Evolutionary conservation across 345 rosid species (phyloP).

Genomic region (Salix arbutifolia): DNA sequence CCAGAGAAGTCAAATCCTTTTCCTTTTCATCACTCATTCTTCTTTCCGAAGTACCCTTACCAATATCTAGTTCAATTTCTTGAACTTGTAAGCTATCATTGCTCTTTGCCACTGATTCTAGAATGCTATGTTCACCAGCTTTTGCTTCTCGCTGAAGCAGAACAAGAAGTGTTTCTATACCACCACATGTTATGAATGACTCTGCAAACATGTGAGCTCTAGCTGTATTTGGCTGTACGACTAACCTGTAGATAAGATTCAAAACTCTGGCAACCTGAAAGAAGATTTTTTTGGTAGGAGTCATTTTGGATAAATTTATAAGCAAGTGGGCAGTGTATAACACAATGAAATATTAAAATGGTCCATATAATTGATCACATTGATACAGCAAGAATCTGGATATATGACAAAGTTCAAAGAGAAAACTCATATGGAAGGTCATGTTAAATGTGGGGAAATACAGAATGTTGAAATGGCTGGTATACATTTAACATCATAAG

Average conservation of each 20-base stretch:
- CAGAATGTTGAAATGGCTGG: background rate
- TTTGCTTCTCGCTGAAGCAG: slow-evolving; percentile 92
- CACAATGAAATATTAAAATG: slow-evolving; percentile 2
- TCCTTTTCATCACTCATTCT: slow-evolving; percentile 42
- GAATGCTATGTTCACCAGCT: slow-evolving; percentile 55
- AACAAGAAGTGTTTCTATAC: slow-evolving; percentile 95
- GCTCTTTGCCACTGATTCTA: slow-evolving; percentile 33
- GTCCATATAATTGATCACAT: background rate
- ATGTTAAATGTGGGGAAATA: background rate
- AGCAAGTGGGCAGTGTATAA: background rate
- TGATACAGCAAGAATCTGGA: background rate
- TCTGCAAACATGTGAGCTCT: slow-evolving; percentile 76
- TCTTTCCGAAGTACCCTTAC: slow-evolving; percentile 27
- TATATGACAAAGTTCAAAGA: background rate
- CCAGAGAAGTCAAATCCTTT: slow-evolving; percentile 35
- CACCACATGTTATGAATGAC: slow-evolving; percentile 79
- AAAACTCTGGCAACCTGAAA: slow-evolving; percentile 84
- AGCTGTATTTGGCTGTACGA: slow-evolving; percentile 85
- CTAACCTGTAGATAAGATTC: slow-evolving; percentile 82
- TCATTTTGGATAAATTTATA: slow-evolving; percentile 11
- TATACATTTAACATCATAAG: background rate
- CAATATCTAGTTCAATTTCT: slow-evolving; percentile 38
- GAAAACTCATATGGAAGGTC: background rate
- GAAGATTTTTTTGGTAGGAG: slow-evolving; percentile 10
- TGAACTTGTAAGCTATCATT: slow-evolving; percentile 33